Evolutionary conservation across 2,329 filamentous ascomycete genomes (phyloP).

Genomic region (Aspergillus chevalieri): DNA sequence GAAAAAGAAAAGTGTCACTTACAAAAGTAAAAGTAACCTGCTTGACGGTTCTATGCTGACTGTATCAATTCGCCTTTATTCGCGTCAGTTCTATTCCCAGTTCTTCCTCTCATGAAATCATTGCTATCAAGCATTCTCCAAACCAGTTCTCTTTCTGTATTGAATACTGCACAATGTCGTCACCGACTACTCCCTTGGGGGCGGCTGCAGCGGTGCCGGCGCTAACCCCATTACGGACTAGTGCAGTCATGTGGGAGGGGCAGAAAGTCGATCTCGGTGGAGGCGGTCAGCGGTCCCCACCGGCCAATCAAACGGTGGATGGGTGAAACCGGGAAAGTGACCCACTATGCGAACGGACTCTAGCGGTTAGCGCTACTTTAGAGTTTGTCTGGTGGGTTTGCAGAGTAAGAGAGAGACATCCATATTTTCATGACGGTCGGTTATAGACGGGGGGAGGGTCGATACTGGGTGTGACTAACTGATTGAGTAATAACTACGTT

Average conservation of each 20-base stretch:
- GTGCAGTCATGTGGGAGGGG: conserved; percentile 11
- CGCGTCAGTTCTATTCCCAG: background rate
- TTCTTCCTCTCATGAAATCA: background rate
- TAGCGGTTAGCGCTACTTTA: background rate
- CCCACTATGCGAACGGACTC: background rate
- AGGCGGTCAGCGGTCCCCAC: no score
- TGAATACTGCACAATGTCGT: conserved; percentile 14
- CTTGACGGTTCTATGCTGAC: no score
- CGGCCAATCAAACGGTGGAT: background rate
- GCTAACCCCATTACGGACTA: background rate
- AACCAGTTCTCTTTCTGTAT: conserved; percentile 3
- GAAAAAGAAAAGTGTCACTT: no score
- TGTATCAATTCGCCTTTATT: no score
- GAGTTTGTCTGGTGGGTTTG: background rate
- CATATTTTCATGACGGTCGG: no score
- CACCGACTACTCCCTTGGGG: conserved; percentile 16
- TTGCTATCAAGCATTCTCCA: conserved; percentile 4
- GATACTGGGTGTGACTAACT: no score
- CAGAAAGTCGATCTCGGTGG: background rate
- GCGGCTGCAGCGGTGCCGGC: conserved; percentile 13
- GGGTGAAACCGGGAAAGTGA: background rate
- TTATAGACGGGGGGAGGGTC: no score
- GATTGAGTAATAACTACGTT: no score
- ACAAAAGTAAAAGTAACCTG: no score
- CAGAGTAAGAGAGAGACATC: background rate